phyloP scores from a whole-genome alignment of 116 monocot genomes.

The Dioscorea cayenensis region DNA sequence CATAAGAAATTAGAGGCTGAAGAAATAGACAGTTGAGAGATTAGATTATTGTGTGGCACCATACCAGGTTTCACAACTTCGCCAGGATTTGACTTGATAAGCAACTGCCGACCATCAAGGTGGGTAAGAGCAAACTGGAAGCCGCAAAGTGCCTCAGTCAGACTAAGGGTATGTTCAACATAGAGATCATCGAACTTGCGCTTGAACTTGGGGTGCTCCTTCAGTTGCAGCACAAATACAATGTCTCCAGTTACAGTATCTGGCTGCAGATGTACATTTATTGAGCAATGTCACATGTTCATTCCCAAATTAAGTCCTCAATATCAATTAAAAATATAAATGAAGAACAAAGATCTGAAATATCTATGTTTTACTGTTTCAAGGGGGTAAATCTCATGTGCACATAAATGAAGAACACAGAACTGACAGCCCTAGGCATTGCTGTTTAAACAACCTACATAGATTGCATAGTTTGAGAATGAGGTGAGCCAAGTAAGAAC shows the following conservation, averaged over 20 bases:
- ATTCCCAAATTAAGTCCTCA: no score
- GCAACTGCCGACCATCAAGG: conserved; percentile 68
- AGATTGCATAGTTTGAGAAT: background rate
- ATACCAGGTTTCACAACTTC: conserved; percentile 77
- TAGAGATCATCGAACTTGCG: conserved; percentile 61
- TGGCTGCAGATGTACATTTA: conserved; percentile 41
- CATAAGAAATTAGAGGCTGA: background rate
- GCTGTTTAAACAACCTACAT: no score
- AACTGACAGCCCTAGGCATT: no score
- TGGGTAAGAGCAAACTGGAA: conserved; percentile 69
- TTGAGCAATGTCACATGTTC: background rate
- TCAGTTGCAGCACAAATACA: conserved; percentile 76
- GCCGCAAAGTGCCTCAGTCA: conserved; percentile 77
- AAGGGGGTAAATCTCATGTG: no score
- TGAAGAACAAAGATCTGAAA: background rate
- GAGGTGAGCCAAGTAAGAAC: background rate
- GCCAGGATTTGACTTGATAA: conserved; percentile 59
- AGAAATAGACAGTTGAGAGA: no score
- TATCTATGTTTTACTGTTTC: no score
- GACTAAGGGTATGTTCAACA: conserved; percentile 55
- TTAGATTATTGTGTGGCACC: background rate
- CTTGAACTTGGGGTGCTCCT: conserved; percentile 75
- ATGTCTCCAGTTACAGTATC: conserved; percentile 76
- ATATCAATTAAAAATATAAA: background rate
- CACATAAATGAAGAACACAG: no score